A percentile compares a stretch with the other conserved stretches of the same genome.
phyloP scores from a whole-genome alignment of 768 basidiomycete species.

The Rhodocollybia butyracea region DNA sequence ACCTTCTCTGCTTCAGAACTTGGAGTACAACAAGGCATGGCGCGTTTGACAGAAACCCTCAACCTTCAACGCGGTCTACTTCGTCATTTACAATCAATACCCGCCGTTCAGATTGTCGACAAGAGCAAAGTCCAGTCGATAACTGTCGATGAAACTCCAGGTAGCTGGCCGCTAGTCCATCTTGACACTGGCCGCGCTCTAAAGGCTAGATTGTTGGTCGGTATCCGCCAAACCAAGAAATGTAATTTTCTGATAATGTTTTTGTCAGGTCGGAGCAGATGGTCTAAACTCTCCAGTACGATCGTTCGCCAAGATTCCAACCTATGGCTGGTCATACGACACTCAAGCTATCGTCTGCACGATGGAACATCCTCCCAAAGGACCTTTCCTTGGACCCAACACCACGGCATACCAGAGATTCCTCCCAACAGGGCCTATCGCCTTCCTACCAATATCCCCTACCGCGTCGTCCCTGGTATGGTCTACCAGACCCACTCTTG shows the following conservation, averaged over 20 bases:
- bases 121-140: slow-evolving; percentile 75
- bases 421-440: slow-evolving; percentile 92
- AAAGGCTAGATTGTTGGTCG: slow-evolving; percentile 72
- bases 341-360: slow-evolving; percentile 91
- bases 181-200: slow-evolving; percentile 66
- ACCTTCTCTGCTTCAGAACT: slow-evolving; percentile 60
- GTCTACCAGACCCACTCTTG: slow-evolving; percentile 81
- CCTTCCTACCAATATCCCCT: slow-evolving; percentile 85
- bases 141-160: slow-evolving; percentile 45
- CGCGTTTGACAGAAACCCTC: slow-evolving; percentile 86
- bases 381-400: slow-evolving; percentile 60
- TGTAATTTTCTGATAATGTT: not conserved
- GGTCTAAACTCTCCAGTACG: slow-evolving; percentile 95
- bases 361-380: slow-evolving; percentile 67
- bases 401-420: slow-evolving; percentile 91
- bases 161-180: slow-evolving; percentile 77
- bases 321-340: slow-evolving; percentile 90
- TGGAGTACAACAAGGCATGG: slow-evolving; percentile 50
- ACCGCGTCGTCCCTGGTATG: slow-evolving; percentile 88
- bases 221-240: slow-evolving; percentile 16
- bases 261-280: slow-evolving; percentile 92
- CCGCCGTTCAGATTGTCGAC: slow-evolving; percentile 63
- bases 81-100: slow-evolving; percentile 49
- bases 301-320: slow-evolving; percentile 76
- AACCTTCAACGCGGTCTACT: slow-evolving; percentile 89